Conservation (phyloP, 2,329 filamentous ascomycete genomes). For the Colletotrichum navitas region DNA sequence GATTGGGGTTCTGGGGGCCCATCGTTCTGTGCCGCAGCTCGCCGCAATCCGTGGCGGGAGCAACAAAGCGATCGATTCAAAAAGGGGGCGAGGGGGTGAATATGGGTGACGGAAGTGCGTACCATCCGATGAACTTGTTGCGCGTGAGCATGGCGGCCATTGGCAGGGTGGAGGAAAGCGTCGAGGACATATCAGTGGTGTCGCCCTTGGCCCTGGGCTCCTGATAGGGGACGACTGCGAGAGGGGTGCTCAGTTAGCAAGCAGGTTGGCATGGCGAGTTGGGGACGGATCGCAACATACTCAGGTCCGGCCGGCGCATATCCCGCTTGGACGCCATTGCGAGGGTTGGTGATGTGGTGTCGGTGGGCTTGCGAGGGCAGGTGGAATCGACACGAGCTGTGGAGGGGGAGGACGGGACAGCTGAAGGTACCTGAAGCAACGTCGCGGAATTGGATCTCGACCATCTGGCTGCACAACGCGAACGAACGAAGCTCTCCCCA, state of each 20-base stretch:
- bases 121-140: slow-evolving; percentile 83
- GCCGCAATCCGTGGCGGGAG: not conserved
- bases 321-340: slow-evolving; percentile 79
- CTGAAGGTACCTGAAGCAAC: no score
- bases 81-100: not conserved
- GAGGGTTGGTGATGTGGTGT: slow-evolving; percentile 1
- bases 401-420: not conserved
- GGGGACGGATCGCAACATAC: slow-evolving; percentile 61
- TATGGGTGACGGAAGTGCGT: slow-evolving; percentile 46
- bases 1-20: not conserved
- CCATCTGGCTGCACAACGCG: slow-evolving; percentile 15
- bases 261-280: slow-evolving; percentile 11
- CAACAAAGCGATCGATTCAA: not conserved
- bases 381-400: slow-evolving; percentile 10
- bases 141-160: slow-evolving; percentile 97
- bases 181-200: slow-evolving; percentile 78
- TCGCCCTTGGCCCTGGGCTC: slow-evolving; percentile 76
- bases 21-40: not conserved
- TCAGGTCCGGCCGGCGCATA: slow-evolving; percentile 79
- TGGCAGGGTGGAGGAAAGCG: slow-evolving; percentile 81
- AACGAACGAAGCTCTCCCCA: slow-evolving; percentile 36
- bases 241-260: not conserved
- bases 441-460: slow-evolving; percentile 8
- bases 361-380: not conserved
- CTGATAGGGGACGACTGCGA: slow-evolving; percentile 87